A percentile compares a stretch with the other conserved stretches of the same genome.
Evolutionary conservation across 1,284 basidiomycete genomes (phyloP).

Genomic region (Microbotryum violaceum): DNA sequence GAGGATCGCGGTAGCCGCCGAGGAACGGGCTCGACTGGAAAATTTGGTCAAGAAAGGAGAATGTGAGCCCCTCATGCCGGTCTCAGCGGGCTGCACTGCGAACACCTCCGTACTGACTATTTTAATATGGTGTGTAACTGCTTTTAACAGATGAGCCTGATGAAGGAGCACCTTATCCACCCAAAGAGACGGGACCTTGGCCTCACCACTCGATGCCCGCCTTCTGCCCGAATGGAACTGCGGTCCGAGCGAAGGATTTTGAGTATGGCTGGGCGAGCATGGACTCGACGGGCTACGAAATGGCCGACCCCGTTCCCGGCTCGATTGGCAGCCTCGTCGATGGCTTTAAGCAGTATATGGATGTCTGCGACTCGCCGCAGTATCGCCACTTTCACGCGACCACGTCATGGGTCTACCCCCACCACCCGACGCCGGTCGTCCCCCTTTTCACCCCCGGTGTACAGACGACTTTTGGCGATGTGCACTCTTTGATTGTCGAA

Average conservation of each 20-base stretch:
- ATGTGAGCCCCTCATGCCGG: conserved; percentile 16
- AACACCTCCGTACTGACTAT: no score
- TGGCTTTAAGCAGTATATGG: conserved; percentile 30
- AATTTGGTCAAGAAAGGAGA: conserved; percentile 16
- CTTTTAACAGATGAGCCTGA: conserved; percentile 21
- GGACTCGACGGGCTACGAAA: conserved; percentile 30
- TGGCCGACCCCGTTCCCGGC: conserved; percentile 17
- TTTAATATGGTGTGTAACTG: background rate
- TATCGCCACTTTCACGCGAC: conserved; percentile 35
- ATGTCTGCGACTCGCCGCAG: conserved; percentile 35
- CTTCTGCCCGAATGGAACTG: conserved; percentile 29
- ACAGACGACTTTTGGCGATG: conserved; percentile 29
- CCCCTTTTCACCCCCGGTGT: conserved; percentile 36
- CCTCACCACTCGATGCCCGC: conserved; percentile 34
- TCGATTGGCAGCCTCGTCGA: conserved; percentile 30
- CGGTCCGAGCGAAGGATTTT: conserved; percentile 29
- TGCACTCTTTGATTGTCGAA: conserved; percentile 34
- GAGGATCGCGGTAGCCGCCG: conserved; percentile 30
- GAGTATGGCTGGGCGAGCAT: conserved; percentile 27
- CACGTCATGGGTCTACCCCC: conserved; percentile 34
- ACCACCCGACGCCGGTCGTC: conserved; percentile 32
- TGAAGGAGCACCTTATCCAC: conserved; percentile 26
- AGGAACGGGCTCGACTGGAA: conserved; percentile 33
- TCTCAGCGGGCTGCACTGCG: background rate
- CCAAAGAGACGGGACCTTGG: conserved; percentile 28